Conservation (phyloP, 352 stramenopile genomes). For the Phytopythium boreale region DNA sequence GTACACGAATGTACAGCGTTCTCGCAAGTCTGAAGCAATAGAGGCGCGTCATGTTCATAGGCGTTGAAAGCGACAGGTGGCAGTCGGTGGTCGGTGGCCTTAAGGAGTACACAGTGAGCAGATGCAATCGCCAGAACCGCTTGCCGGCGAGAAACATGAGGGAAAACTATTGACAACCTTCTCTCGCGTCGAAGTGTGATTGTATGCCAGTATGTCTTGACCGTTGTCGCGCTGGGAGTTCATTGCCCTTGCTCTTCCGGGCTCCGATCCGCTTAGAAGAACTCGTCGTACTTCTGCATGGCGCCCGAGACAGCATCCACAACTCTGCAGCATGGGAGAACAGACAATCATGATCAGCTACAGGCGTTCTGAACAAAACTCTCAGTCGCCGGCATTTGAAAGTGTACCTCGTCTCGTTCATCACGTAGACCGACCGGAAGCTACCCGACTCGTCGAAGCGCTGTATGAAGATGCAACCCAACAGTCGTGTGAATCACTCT, state of each 20-base stretch:
- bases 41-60: not conserved
- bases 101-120: not conserved
- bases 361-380: not conserved
- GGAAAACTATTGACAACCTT: not conserved
- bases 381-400: not conserved
- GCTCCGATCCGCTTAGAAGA: constrained; percentile 39
- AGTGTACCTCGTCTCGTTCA: constrained; percentile 76
- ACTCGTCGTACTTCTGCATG: constrained; percentile 86
- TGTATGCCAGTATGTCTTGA: not conserved
- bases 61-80: not conserved
- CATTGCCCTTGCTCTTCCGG: not conserved
- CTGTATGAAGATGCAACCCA: constrained; percentile 14
- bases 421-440: constrained; percentile 87
- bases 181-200: not conserved
- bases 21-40: not conserved
- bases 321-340: constrained; percentile 33
- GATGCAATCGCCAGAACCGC: not conserved
- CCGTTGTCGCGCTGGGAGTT: not conserved
- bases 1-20: not conserved
- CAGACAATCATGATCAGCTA: not conserved
- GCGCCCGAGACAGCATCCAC: constrained; percentile 83
- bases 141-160: not conserved
- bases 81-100: not conserved
- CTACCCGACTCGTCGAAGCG: constrained; percentile 83
- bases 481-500: not conserved